Conservation (phyloP, 176 grass and related monocot genomes). For the Themeda triandra region DNA sequence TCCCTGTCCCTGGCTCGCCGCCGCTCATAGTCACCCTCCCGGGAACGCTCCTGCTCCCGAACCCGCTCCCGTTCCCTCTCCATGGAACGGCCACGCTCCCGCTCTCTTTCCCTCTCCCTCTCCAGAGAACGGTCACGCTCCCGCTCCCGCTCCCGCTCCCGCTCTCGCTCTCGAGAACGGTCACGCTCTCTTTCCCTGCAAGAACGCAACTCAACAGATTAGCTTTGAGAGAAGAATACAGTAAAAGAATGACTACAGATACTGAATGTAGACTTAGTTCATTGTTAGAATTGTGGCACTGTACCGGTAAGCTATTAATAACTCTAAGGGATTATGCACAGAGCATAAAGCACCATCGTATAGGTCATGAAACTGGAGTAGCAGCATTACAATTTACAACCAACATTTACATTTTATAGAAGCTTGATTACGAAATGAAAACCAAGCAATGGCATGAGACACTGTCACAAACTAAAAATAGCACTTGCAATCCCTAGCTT, state of each 20-base stretch:
- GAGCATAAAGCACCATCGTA: not conserved
- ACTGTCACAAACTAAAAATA: not conserved
- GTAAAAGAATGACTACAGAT: not conserved
- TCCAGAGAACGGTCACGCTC: constrained; percentile 32
- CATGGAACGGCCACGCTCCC: no score
- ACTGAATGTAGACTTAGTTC: not conserved
- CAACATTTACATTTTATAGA: not conserved
- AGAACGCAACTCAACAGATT: not conserved
- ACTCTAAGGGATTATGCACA: not conserved
- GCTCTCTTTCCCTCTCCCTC: constrained; percentile 8
- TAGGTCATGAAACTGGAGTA: not conserved
- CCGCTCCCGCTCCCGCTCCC: not conserved
- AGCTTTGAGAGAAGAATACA: not conserved
- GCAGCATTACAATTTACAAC: not conserved
- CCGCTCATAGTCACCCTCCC: constrained; percentile 18
- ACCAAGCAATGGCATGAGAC: not conserved
- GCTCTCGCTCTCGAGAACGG: constrained; percentile 28
- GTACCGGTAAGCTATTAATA: not conserved
- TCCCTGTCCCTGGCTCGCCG: constrained; percentile 41
- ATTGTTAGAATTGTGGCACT: not conserved
- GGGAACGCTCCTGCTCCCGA: not conserved
- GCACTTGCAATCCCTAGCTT: not conserved
- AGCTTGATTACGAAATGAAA: not conserved
- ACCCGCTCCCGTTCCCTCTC: constrained; percentile 20
- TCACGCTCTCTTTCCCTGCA: constrained; percentile 56